A percentile compares a stretch with the other conserved stretches of the same genome.
Conservation (phyloP, 805 yeast species). For the Starmerella asiatica region DNA sequence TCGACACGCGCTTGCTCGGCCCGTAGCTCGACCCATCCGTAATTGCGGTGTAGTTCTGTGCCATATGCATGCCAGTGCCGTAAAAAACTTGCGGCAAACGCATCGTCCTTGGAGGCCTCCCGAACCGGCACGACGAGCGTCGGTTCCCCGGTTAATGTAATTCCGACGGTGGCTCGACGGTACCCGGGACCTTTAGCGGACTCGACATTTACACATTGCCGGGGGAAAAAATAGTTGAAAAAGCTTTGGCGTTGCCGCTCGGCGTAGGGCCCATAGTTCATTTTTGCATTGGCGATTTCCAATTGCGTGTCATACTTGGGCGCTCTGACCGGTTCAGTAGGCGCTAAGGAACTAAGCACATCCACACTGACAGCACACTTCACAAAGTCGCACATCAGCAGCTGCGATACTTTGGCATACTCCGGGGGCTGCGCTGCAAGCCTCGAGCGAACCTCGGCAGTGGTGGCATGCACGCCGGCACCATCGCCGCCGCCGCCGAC, state of each 20-base stretch:
- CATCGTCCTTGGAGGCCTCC: constrained; percentile 61
- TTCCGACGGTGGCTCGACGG: constrained; percentile 42
- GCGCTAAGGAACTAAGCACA: constrained; percentile 44
- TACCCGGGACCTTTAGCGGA: no score
- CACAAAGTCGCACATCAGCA: constrained; percentile 47
- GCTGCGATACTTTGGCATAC: constrained; percentile 65
- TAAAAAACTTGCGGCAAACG: constrained; percentile 8
- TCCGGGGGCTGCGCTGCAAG: constrained; percentile 34
- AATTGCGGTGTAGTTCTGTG: constrained; percentile 38
- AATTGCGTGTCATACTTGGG: constrained; percentile 42
- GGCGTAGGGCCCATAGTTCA: constrained; percentile 93
- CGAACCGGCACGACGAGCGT: constrained; percentile 67
- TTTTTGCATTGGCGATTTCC: constrained; percentile 43
- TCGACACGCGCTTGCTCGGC: constrained; percentile 40
- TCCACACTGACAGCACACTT: constrained; percentile 56
- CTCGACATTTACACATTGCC: constrained; percentile 30
- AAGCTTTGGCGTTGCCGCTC: constrained; percentile 65
- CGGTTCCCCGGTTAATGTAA: constrained; percentile 51
- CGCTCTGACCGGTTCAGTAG: background rate
- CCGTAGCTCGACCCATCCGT: constrained; percentile 84
- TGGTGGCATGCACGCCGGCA: background rate
- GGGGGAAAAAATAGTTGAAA: constrained; percentile 56
- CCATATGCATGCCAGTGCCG: constrained; percentile 4
- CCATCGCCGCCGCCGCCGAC: background rate
- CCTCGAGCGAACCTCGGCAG: constrained; percentile 21